phyloP scores from a whole-genome alignment of 345 rosid species.

The Melastoma malabathricum region DNA sequence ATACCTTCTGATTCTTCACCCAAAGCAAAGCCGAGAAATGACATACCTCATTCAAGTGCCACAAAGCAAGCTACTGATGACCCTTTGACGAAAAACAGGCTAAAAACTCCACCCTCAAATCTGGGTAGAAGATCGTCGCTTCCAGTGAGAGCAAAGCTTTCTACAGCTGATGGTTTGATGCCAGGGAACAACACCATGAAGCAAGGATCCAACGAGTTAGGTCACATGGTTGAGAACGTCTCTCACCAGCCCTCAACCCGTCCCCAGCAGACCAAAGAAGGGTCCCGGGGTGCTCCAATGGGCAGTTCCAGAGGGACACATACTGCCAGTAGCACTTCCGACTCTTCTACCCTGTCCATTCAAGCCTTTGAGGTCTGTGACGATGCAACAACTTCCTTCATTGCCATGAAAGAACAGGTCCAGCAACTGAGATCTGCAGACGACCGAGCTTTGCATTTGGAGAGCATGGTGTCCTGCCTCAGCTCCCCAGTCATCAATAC shows the following conservation, averaged over 20 bases:
- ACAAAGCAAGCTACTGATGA: conserved; percentile 41
- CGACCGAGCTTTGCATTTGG: conserved; percentile 18
- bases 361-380: conserved; percentile 73
- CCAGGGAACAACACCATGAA: conserved; percentile 17
- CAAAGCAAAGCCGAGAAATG: conserved; percentile 61
- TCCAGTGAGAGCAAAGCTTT: conserved; percentile 34
- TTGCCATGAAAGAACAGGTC: conserved; percentile 35
- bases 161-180: conserved; percentile 36
- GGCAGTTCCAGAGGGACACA: conserved; percentile 42
- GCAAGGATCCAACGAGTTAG: conserved; percentile 18
- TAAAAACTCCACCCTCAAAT: conserved; percentile 64
- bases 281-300: conserved; percentile 23
- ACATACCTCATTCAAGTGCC: conserved; percentile 42
- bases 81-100: conserved; percentile 49
- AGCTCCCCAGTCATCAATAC: conserved; percentile 19
- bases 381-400: conserved; percentile 57
- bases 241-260: background rate
- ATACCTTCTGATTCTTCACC: conserved; percentile 50
- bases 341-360: conserved; percentile 62
- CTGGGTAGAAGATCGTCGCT: conserved; percentile 41
- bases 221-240: conserved; percentile 25
- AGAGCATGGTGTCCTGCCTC: conserved; percentile 23
- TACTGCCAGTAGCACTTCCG: conserved; percentile 64
- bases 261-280: conserved; percentile 20
- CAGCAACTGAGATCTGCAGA: conserved; percentile 19